Evolutionary conservation across 2,329 filamentous ascomycete genomes (phyloP).

Genomic region (Aspergillus proliferans): DNA sequence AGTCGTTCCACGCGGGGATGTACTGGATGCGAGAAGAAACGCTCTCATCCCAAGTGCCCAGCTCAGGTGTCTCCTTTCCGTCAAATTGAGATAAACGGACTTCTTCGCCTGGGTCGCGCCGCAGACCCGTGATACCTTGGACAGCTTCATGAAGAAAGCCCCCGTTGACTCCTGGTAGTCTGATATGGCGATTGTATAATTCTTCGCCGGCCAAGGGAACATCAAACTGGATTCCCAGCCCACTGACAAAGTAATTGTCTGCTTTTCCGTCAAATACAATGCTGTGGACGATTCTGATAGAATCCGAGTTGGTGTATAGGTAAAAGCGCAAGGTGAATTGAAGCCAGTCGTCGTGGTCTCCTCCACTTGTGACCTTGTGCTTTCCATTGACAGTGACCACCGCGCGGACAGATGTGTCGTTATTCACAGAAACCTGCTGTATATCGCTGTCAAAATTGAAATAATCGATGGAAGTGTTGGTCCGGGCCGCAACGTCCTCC

Average conservation of each 20-base stretch:
- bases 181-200: slow-evolving; percentile 54
- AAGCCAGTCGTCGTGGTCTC: slow-evolving; percentile 45
- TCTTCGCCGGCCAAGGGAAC: slow-evolving; percentile 50
- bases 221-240: slow-evolving; percentile 27
- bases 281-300: slow-evolving; percentile 51
- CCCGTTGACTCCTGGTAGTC: slow-evolving; percentile 50
- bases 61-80: slow-evolving; percentile 18
- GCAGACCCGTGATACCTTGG: slow-evolving; percentile 54
- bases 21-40: slow-evolving; percentile 46
- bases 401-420: slow-evolving; percentile 38
- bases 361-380: slow-evolving; percentile 25
- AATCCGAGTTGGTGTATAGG: slow-evolving; percentile 52
- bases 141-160: slow-evolving; percentile 55
- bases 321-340: slow-evolving; percentile 55
- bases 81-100: slow-evolving; percentile 37
- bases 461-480: slow-evolving; percentile 35
- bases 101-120: slow-evolving; percentile 46
- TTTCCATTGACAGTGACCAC: slow-evolving; percentile 44
- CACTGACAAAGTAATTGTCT: slow-evolving; percentile 48
- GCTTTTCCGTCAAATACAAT: slow-evolving; percentile 51
- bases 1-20: slow-evolving; percentile 56
- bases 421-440: slow-evolving; percentile 46
- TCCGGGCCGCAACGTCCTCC: slow-evolving; percentile 33
- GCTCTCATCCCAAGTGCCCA: slow-evolving; percentile 36
- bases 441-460: slow-evolving; percentile 44